Percentiles rank a stretch among this genome's conserved stretches.
phyloP scores from a whole-genome alignment of 768 basidiomycete genomes.

The Cyathus striatus region DNA sequence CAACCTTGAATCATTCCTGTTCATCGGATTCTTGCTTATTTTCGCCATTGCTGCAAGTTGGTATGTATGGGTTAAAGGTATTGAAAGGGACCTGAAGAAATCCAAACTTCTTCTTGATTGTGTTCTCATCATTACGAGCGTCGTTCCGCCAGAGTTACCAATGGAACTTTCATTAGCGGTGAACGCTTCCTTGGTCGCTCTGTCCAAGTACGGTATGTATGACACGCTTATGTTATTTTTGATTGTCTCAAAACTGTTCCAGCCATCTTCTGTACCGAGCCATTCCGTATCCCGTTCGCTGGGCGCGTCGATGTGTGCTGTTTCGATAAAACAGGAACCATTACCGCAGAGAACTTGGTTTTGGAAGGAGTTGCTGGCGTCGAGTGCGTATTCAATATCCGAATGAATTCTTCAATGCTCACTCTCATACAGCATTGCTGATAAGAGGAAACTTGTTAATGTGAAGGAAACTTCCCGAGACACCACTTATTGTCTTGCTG shows the following conservation, averaged over 20 bases:
- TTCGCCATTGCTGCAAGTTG: constrained; percentile 97
- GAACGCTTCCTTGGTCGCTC: constrained; percentile 88
- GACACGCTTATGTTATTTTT: background rate
- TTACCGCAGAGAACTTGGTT: constrained; percentile 93
- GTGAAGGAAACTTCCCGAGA: constrained; percentile 73
- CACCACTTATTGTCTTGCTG: constrained; percentile 84
- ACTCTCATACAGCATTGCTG: constrained; percentile 36
- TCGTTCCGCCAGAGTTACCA: constrained; percentile 95
- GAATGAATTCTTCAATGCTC: background rate
- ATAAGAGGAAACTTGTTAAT: constrained; percentile 65
- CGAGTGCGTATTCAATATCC: constrained; percentile 57
- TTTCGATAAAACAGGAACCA: constrained; percentile 99
- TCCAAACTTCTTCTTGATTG: constrained; percentile 94
- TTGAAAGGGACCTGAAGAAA: constrained; percentile 90
- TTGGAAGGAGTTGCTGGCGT: constrained; percentile 92
- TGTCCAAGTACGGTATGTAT: constrained; percentile 78
- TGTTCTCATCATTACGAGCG: constrained; percentile 93
- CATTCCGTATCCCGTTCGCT: constrained; percentile 94
- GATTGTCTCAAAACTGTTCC: constrained; percentile 4
- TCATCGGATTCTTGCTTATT: constrained; percentile 96
- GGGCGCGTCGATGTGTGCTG: constrained; percentile 98
- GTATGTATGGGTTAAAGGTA: constrained; percentile 97
- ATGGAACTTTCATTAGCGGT: constrained; percentile 98
- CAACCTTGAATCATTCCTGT: constrained; percentile 92
- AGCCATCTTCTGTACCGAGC: constrained; percentile 99